phyloP scores from a whole-genome alignment of 805 yeast genomes.

The Kregervanrija fluxuum region DNA sequence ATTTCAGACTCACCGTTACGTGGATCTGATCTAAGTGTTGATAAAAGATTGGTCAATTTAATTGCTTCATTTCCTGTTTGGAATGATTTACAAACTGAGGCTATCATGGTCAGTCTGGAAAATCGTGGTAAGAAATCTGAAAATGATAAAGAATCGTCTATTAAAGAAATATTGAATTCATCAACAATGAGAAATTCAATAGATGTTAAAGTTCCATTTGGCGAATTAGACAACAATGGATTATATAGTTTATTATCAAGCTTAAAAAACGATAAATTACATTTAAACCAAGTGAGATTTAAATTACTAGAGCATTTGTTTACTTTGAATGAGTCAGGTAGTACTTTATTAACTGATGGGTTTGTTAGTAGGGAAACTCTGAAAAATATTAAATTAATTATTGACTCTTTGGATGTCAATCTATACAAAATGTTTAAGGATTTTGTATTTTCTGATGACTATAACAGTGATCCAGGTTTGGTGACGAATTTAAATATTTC shows the following conservation, averaged over 20 bases:
- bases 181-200: conserved; percentile 9
- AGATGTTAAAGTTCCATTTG: conserved; percentile 11
- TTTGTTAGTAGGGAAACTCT: conserved; percentile 13
- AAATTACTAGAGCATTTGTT: conserved; percentile 21
- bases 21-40: neutral
- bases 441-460: conserved; percentile 1
- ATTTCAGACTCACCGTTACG: conserved; percentile 13
- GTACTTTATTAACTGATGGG: conserved; percentile 20
- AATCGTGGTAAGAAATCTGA: conserved; percentile 3
- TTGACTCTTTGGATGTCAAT: conserved; percentile 23
- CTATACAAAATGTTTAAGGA: conserved; percentile 13
- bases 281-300: conserved; percentile 24
- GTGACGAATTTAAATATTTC: conserved; percentile 15
- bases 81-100: conserved; percentile 17
- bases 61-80: conserved; percentile 11
- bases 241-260: conserved; percentile 12
- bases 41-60: neutral
- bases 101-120: conserved; percentile 16
- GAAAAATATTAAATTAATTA: conserved; percentile 14
- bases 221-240: conserved; percentile 13
- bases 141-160: conserved; percentile 16
- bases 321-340: conserved; percentile 10
- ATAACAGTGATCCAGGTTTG: neutral
- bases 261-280: conserved; percentile 15
- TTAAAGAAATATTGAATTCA: conserved; percentile 27